These are phyloP conservation scores for Crepidotus variabilis DNA, from an alignment of 768 basidiomycete genomes.

Conservation along the genomic window DNA sequence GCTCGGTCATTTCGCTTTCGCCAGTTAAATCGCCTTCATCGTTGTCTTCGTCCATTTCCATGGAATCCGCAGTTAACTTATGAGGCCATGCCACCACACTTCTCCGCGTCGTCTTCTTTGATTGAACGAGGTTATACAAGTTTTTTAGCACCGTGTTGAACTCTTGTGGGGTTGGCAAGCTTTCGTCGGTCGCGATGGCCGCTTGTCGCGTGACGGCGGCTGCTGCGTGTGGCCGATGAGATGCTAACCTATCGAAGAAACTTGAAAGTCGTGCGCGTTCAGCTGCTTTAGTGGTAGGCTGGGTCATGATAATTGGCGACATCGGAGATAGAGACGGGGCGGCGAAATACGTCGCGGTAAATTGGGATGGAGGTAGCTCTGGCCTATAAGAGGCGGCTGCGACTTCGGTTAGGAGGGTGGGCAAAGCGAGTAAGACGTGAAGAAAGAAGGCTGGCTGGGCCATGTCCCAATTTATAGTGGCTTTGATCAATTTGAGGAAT, in stretches of 20 bases:
- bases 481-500: slow-evolving; percentile 9
- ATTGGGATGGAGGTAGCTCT: slow-evolving; percentile 1
- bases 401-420: not conserved
- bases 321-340: slow-evolving; percentile 1
- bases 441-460: not conserved
- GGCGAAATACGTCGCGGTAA: not conserved
- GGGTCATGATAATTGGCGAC: slow-evolving; percentile 13
- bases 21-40: slow-evolving; percentile 9
- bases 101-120: slow-evolving; percentile 2
- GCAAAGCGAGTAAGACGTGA: not conserved
- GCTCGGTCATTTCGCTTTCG: slow-evolving; percentile 19
- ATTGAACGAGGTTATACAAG: slow-evolving; percentile 16
- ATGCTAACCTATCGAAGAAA: slow-evolving; percentile 51
- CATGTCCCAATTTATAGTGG: not conserved
- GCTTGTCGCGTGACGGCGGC: slow-evolving; percentile 23
- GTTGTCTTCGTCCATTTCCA: slow-evolving; percentile 1
- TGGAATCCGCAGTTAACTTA: slow-evolving; percentile 4
- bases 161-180: slow-evolving; percentile 30
- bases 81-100: slow-evolving; percentile 25
- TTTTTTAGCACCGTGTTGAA: slow-evolving; percentile 32
- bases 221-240: slow-evolving; percentile 32
- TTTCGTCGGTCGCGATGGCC: not conserved
- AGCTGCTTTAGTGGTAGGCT: slow-evolving; percentile 33
- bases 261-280: slow-evolving; percentile 54
- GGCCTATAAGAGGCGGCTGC: not conserved